Evolutionary conservation across 2,329 filamentous ascomycete species (phyloP).

Genomic region (Colletotrichum sp.): DNA sequence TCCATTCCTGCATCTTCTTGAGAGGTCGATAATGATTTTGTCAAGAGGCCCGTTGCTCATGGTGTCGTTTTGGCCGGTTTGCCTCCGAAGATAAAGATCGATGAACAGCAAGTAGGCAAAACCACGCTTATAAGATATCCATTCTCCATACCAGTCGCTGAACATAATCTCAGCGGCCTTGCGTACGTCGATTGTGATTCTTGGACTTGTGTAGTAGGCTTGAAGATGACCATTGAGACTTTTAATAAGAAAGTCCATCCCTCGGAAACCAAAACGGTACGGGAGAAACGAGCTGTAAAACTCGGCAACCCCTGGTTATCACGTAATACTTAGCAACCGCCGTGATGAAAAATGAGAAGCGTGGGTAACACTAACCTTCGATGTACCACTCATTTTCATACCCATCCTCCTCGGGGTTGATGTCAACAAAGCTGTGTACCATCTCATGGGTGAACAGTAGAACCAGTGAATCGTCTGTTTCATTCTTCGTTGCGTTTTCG

Average conservation of each 20-base stretch:
- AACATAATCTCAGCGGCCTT: slow-evolving; percentile 10
- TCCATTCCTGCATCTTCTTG: background rate
- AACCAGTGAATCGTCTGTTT: background rate
- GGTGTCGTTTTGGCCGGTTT: background rate
- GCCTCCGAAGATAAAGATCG: background rate
- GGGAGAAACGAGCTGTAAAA: slow-evolving; percentile 15
- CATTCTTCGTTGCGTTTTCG: background rate
- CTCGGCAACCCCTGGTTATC: slow-evolving; percentile 7
- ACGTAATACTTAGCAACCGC: background rate
- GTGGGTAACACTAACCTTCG: slow-evolving; percentile 7
- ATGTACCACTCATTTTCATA: slow-evolving; percentile 20
- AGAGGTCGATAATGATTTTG: background rate
- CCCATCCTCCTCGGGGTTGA: slow-evolving; percentile 7
- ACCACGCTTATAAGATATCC: slow-evolving; percentile 13
- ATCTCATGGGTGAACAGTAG: slow-evolving; percentile 20
- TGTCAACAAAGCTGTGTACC: slow-evolving; percentile 18
- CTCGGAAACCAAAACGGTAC: slow-evolving; percentile 17
- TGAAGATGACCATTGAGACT: slow-evolving; percentile 8
- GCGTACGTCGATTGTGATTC: background rate
- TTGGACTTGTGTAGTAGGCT: slow-evolving; percentile 18
- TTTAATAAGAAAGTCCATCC: slow-evolving; percentile 3
- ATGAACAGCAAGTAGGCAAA: slow-evolving; percentile 1
- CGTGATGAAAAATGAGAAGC: too few relatives aligned
- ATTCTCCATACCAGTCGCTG: slow-evolving; percentile 18
- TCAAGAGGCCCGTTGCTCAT: background rate